Evolutionary conservation across 2,329 filamentous ascomycete species (phyloP), one percentile per base, ranked within the genome.

Genomic region (Phialophora tarda): DNA sequence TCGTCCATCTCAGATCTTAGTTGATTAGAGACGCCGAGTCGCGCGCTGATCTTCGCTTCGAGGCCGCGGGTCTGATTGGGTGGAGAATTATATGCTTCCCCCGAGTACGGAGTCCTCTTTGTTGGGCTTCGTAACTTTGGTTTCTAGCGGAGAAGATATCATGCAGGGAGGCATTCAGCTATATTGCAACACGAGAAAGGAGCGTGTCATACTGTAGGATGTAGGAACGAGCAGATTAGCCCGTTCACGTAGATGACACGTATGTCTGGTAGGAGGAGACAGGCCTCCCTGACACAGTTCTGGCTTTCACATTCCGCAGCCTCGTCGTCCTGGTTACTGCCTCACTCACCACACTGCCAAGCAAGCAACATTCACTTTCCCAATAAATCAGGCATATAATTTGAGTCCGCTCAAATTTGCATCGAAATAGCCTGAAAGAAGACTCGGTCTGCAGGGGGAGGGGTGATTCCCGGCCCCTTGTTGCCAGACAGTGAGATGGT

Each of bases 1-100:
- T 44, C 28, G 34, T 6, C 56, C 32, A 44, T 44, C 38, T 59
- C 14, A 44, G 57, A 59, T 59, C 57, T 50, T 26, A 26, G 47
- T 38, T 14, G 41, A n/a, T 59, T 50, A 44, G 44, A 26, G 44
- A 47, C 54, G 21, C 44, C 26, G 17, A n/a, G 44, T n/a, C 38
- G 56, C 56, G 11, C 23, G 12, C 48, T 23, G 21, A 32, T 44
- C 57, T 50, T 59, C 26, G 57, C 30, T 48, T 59, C 44, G n/a
- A 59, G 17, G 8, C 44, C 30, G 57, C 23, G 23, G 17, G 38
- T 30, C 44, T 50, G 21, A 59, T 59, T 59, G 57, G 57, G 3
- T 11, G 6, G 17, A 30, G 38, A 23, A n/a, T 44, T 17, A 17
- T 1, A 8, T 44, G 8, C 47, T 21, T 28, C 44, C 48, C 21